phyloP scores from a whole-genome alignment of 2,329 filamentous ascomycete species.

The Microdochium trichocladiopsis region DNA sequence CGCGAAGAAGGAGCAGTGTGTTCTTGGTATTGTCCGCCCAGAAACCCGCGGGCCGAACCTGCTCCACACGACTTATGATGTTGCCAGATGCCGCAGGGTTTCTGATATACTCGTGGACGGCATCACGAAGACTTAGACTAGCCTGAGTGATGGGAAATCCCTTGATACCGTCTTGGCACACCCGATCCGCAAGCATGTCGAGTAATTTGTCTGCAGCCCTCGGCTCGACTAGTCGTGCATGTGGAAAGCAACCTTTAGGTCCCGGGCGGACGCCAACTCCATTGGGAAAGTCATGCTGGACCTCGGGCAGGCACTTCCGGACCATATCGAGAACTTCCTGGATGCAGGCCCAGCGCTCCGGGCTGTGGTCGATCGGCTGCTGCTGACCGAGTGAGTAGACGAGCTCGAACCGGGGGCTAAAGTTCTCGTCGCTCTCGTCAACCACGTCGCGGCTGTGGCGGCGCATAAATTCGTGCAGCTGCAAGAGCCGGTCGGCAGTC shows the following conservation, averaged over 20 bases:
- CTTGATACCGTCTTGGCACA: conserved; percentile 33
- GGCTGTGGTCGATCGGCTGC: conserved; percentile 39
- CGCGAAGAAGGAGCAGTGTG: conserved; percentile 40
- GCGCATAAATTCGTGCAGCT: conserved; percentile 37
- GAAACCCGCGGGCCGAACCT: conserved; percentile 16
- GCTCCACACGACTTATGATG: conserved; percentile 28
- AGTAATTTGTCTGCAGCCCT: conserved; percentile 22
- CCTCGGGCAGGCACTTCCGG: conserved; percentile 13
- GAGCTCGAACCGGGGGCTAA: conserved; percentile 53
- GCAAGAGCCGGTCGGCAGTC: conserved; percentile 26
- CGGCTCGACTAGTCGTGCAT: conserved; percentile 36
- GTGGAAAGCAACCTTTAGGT: conserved; percentile 32
- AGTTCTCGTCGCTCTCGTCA: conserved; percentile 60
- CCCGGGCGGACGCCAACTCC: conserved; percentile 33
- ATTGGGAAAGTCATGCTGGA: conserved; percentile 21
- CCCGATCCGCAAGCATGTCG: conserved; percentile 21
- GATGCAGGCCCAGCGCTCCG: conserved; percentile 48
- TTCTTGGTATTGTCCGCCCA: conserved; percentile 25
- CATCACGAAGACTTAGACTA: conserved; percentile 15
- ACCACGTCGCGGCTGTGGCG: conserved; percentile 44
- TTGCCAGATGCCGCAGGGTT: conserved; percentile 15
- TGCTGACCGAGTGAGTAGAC: conserved; percentile 56
- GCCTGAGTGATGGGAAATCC: conserved; percentile 34
- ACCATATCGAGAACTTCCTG: conserved; percentile 44
- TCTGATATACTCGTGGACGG: conserved; percentile 37